These are phyloP conservation scores for Nitzschia sp. DNA, from an alignment of 108 stramenopile species.

Conservation along the genomic window DNA sequence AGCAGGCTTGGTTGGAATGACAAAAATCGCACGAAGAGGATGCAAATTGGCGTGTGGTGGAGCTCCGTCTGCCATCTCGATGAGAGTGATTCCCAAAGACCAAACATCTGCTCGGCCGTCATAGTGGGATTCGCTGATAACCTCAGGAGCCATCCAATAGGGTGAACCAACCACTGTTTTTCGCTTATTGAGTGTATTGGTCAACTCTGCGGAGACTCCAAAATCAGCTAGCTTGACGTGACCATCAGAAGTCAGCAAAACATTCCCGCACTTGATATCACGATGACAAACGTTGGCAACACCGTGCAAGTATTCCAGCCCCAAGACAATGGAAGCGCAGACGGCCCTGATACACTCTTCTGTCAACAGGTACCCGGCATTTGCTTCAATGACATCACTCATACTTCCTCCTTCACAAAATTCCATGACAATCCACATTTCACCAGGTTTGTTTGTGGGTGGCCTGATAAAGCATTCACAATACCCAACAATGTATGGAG, in stretches of 20 bases:
- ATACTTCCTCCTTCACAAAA: conserved; percentile 88
- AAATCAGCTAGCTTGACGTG: conserved; percentile 93
- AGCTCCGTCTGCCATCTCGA: conserved; percentile 97
- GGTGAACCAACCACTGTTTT: conserved; percentile 97
- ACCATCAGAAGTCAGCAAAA: conserved; percentile 84
- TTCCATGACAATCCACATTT: conserved; percentile 96
- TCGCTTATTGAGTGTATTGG: conserved; percentile 91
- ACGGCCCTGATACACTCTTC: conserved; percentile 85
- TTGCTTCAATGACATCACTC: conserved; percentile 79
- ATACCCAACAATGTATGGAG: conserved; percentile 86
- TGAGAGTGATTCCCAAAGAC: conserved; percentile 94
- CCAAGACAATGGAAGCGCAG: conserved; percentile 82
- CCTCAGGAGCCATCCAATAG: conserved; percentile 99
- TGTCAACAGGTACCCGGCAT: conserved; percentile 60
- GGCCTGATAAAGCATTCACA: conserved; percentile 78
- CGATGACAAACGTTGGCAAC: conserved; percentile 88
- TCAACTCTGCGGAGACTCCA: conserved; percentile 90
- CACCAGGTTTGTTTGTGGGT: conserved; percentile 37
- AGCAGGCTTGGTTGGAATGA: conserved; percentile 86
- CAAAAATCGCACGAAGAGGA: conserved; percentile 86
- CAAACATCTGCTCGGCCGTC: conserved; percentile 98
- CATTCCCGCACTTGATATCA: conserved; percentile 96
- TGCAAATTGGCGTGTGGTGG: conserved; percentile 97
- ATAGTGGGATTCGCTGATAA: conserved; percentile 93
- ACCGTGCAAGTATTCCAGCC: conserved; percentile 89